Evolutionary conservation across 768 basidiomycete species (phyloP), one percentile per base, ranked within the genome.

Genomic region (Serendipita sp.): DNA sequence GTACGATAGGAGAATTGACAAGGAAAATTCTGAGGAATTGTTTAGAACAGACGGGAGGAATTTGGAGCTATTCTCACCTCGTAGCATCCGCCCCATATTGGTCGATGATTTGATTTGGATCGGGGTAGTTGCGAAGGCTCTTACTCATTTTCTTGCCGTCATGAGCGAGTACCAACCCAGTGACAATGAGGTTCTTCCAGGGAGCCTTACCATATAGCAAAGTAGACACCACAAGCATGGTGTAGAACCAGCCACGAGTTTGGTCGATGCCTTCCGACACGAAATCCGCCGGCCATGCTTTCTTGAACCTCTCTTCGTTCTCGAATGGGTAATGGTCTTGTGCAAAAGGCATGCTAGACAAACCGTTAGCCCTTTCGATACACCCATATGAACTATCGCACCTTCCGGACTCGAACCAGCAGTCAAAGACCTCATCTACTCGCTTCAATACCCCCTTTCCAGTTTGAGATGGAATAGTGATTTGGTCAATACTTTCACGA

Each of bases 81-180:
- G 91, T 89, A 1, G 94, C 94, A 73, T 99, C 96, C 28, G 94
- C 95, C 54, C 96, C 95, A 74, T 91, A 97, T 68, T 83, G 83
- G 72, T 92, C 80, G 67, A 99, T 85, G 73, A 98, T 82, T 63
- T 92, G 69, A 73, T 85, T 91, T 5, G 96, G 96, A 73, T 99
- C 96, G 30, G 96, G 94, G 74, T 93, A 99, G 75, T 99, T 99
- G 74, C 85, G 85, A 66, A 94, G 76, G 74, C 90, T 94, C 77
- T 99, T 99, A 76, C 90, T 93, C 96, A 99, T 99, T 79, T 99
- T 99, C 80, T 94, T 96, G 64, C 96, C 96, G 70, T 99, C 94
- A 1, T 86, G 86, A 52, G 95, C 96, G 60, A 99, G 85, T 38
- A 99, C 92, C 64, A 98, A 85, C 68, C 96, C 96, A 44, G 88